These are phyloP conservation scores for Alternaria conjuncta DNA, from an alignment of 2,329 filamentous ascomycete genomes.

Conservation along the genomic window DNA sequence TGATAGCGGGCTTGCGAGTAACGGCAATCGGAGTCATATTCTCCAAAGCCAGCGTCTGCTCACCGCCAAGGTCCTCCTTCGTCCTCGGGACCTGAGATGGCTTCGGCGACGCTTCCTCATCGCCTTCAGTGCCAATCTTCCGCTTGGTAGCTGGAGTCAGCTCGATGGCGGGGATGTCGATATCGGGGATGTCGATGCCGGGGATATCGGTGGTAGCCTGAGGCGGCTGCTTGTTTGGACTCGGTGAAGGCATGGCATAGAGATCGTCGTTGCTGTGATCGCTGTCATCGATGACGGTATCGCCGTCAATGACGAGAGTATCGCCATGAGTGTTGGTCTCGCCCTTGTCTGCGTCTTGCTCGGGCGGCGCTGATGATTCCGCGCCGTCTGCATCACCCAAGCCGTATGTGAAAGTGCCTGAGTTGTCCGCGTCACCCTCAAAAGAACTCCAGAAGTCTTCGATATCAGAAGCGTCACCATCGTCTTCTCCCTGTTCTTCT, in stretches of 20 bases:
- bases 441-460: neutral
- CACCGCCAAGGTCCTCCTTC: neutral
- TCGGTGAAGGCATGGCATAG: neutral
- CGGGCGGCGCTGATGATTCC: too few species aligned
- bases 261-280: neutral
- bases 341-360: neutral
- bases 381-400: neutral
- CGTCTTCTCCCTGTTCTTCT: neutral
- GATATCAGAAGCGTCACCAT: too few species aligned
- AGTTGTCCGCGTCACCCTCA: neutral
- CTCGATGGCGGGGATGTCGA: neutral
- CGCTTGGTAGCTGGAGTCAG: neutral
- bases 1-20: neutral
- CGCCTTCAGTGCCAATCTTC: fast-evolving
- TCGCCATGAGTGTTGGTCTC: neutral
- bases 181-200: neutral
- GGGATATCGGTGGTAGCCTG: neutral
- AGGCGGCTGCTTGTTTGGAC: neutral
- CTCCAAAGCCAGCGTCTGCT: neutral
- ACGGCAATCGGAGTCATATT: neutral
- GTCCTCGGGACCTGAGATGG: neutral
- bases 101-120: neutral
- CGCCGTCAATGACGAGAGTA: neutral
- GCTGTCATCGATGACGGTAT: neutral
- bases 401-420: neutral